These are phyloP conservation scores for Oryza officinalis DNA, from an alignment of 176 grass and related monocot species.

Conservation along the genomic window DNA sequence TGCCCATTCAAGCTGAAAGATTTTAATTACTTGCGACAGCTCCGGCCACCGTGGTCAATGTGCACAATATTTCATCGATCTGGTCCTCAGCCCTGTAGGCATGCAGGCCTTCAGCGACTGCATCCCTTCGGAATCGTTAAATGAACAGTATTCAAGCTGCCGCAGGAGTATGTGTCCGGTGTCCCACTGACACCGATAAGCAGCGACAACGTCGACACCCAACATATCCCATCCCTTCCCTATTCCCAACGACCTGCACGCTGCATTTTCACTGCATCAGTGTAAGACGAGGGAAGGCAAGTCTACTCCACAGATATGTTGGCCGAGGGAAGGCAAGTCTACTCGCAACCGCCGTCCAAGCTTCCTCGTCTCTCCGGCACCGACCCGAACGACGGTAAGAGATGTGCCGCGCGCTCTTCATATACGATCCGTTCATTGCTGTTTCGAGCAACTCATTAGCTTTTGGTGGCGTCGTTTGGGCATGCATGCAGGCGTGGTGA, in stretches of 20 bases:
- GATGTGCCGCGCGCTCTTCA: not conserved
- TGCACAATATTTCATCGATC: not conserved
- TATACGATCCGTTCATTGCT: not conserved
- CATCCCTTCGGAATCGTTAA: not conserved
- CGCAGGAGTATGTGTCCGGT: not conserved
- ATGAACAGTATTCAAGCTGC: not conserved
- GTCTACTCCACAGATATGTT: constrained; percentile 13
- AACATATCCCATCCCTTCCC: not conserved
- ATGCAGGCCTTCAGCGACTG: not conserved
- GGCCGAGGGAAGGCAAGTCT: constrained; percentile 10
- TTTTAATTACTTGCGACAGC: too few species aligned
- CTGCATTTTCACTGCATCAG: too few species aligned
- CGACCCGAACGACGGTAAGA: constrained; percentile 36
- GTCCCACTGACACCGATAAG: constrained; percentile 12
- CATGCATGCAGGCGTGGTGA: constrained; percentile 36
- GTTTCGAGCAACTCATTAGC: not conserved
- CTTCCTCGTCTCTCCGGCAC: constrained; percentile 48
- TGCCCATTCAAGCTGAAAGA: too few species aligned
- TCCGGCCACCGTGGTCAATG: too few species aligned
- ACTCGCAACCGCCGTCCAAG: constrained; percentile 47
- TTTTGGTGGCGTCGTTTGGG: not conserved
- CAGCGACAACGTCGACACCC: not conserved
- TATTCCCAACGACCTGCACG: not conserved
- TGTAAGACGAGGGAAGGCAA: not conserved
- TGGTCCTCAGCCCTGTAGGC: not conserved